A percentile compares a stretch with the other conserved stretches of the same genome.
Conservation (phyloP, 805 yeast genomes). For the Blastobotrys terrestris region DNA sequence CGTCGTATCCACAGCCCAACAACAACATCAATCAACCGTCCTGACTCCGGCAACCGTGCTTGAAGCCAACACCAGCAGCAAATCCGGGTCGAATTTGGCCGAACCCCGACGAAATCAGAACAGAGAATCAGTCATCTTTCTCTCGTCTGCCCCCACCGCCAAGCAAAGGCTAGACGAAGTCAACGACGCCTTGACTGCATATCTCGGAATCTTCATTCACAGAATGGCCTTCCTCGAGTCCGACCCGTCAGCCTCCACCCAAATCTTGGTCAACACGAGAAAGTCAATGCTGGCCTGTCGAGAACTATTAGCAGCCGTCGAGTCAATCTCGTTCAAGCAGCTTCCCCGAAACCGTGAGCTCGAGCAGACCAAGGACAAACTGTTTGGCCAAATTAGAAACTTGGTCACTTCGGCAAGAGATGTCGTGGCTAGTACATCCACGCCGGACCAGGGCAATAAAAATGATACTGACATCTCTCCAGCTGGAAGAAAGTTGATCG, state of each 20-base stretch:
- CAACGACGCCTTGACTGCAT: conserved; percentile 29
- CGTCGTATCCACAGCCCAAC: background rate
- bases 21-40: background rate
- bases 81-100: conserved; percentile 1
- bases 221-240: conserved; percentile 22
- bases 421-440: conserved; percentile 24
- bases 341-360: conserved; percentile 26
- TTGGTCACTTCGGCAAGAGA: conserved; percentile 34
- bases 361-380: conserved; percentile 29
- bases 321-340: conserved; percentile 24
- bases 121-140: conserved; percentile 23
- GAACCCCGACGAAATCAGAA: conserved; percentile 6
- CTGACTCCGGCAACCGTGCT: background rate
- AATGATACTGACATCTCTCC: conserved; percentile 8
- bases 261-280: conserved; percentile 31
- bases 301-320: conserved; percentile 33
- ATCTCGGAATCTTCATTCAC: conserved; percentile 30
- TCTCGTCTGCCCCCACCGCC: conserved; percentile 26
- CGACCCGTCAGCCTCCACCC: conserved; percentile 28
- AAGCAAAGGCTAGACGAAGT: conserved; percentile 31
- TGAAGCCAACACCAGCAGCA: background rate
- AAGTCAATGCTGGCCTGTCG: conserved; percentile 36
- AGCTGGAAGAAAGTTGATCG: conserved; percentile 21
- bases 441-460: background rate
- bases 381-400: conserved; percentile 29